Percentiles rank a stretch among this genome's conserved stretches.
Conservation (phyloP, 257 asterid species). For the Salvia splendens region DNA sequence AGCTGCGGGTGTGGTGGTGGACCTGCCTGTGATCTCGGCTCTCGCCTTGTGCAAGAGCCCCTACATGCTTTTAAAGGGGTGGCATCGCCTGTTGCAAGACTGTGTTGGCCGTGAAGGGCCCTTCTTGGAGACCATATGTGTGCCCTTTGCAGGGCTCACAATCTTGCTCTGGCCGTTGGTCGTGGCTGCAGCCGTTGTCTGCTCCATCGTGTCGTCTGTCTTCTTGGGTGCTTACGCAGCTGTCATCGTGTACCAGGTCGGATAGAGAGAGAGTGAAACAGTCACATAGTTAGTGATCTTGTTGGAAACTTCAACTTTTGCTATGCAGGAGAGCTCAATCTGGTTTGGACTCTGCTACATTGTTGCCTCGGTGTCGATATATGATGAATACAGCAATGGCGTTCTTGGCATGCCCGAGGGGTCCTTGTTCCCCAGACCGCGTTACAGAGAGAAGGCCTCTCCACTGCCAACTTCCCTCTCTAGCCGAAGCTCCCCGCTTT, state of each 20-base stretch:
- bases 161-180: conserved; percentile 85
- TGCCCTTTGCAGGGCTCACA: conserved; percentile 85
- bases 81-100: conserved; percentile 80
- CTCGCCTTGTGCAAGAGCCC: conserved; percentile 66
- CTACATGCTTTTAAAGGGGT: conserved; percentile 79
- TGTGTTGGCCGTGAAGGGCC: conserved; percentile 89
- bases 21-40: conserved; percentile 50
- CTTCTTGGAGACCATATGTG: conserved; percentile 79
- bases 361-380: conserved; percentile 69
- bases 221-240: conserved; percentile 78
- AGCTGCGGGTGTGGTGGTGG: conserved; percentile 53
- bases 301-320: background rate
- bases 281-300: no score
- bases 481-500: conserved; percentile 38
- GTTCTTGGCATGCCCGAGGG: conserved; percentile 85
- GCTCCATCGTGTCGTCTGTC: conserved; percentile 64
- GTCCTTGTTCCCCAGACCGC: conserved; percentile 79
- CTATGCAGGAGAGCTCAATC: conserved; percentile 62
- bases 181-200: conserved; percentile 67
- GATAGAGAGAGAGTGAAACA: no score
- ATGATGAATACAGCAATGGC: conserved; percentile 82
- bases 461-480: conserved; percentile 48
- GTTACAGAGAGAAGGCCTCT: conserved; percentile 44
- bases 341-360: conserved; percentile 78
- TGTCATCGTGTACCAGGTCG: conserved; percentile 68